Evolutionary conservation across 164 flowering plant species (phyloP), one percentile per base, ranked within the genome.

Genomic region (Stephania cephalantha): DNA sequence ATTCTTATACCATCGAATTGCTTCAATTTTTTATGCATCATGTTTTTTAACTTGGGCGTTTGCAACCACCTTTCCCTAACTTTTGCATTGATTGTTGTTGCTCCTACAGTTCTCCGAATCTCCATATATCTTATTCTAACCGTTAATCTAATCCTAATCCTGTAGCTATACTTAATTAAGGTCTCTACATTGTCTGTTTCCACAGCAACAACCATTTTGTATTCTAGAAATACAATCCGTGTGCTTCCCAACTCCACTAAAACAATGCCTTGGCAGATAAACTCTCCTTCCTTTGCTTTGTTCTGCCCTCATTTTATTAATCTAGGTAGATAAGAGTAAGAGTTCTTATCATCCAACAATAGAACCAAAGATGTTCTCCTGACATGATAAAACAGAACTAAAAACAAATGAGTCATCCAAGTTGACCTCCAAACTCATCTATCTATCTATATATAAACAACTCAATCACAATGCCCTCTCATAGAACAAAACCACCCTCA

Each of bases 361-460:
- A 17, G 7, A 35, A 5, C 12, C 18, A 5, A 35, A 35, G 71
- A 45, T 70, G 46, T 18, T 46, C 18, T 15, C n/a, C 13, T 70
- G 25, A 45, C 30, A 70, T 22, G 11, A 44, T 6, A 48, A n/a
- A 3, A 69, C 71, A 66, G 4, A 3, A 25, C 42, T 25, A 15
- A 10, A 68, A 69, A 73, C 75, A 73, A 73, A 73, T 1, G 1
- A 15, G 46, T 7, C 53, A 73, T 22, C 46, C 46, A 64, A 15
- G 58, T 64, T 73, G 69, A 46, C 35, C 75, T 46, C 20, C 55
- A 64, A 63, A 64, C 12, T 45, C 9, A 73, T 46, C 75, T 73
- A 11, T 25, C 42, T 35, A 35, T 65, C 66, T 65, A 10, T 63
- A 45, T 46, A 64, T 20, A 64, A 20, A 12, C 42, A 68, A 9